Conservation (phyloP, 176 grass and related monocot genomes). For the Typha latifolia region DNA sequence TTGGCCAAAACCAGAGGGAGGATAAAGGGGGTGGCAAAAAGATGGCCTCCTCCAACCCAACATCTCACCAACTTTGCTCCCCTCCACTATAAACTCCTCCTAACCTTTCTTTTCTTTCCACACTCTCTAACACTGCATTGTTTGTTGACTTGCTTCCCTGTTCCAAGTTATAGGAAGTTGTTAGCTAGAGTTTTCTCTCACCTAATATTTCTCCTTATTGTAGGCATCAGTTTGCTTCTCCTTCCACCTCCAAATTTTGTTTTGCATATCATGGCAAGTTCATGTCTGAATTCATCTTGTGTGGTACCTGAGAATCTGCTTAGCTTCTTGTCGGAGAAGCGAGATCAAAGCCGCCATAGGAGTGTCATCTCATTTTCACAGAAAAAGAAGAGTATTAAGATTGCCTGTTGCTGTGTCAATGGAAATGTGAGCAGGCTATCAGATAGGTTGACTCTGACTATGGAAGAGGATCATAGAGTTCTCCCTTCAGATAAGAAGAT, state of each 20-base stretch:
- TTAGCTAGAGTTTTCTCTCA: constrained; percentile 19
- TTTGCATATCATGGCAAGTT: constrained; percentile 52
- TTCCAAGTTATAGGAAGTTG: constrained; percentile 22
- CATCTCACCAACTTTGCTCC: constrained; percentile 18
- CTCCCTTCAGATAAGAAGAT: neutral
- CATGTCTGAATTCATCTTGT: constrained; percentile 52
- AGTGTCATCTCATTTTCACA: constrained; percentile 9
- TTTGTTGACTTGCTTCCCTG: constrained; percentile 51
- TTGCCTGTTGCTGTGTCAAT: constrained; percentile 20
- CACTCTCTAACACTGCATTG: constrained; percentile 3
- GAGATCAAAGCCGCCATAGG: neutral
- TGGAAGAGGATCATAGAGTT: neutral
- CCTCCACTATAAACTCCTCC: constrained; percentile 22
- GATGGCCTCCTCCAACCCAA: constrained; percentile 27
- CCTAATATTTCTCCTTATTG: constrained; percentile 23
- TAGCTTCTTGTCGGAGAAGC: constrained; percentile 1
- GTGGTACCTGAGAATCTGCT: constrained; percentile 19
- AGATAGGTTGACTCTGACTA: neutral
- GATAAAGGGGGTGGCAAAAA: constrained; percentile 38
- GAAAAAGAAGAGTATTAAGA: neutral
- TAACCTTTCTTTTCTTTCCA: constrained; percentile 13
- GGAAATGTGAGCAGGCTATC: neutral
- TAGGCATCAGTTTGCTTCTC: constrained; percentile 8
- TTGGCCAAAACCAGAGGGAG: neutral
- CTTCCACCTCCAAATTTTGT: constrained; percentile 27